Percentiles rank a stretch among this genome's conserved stretches.
Conservation (phyloP, 257 asterid genomes). For the Solanum pimpinellifolium region DNA sequence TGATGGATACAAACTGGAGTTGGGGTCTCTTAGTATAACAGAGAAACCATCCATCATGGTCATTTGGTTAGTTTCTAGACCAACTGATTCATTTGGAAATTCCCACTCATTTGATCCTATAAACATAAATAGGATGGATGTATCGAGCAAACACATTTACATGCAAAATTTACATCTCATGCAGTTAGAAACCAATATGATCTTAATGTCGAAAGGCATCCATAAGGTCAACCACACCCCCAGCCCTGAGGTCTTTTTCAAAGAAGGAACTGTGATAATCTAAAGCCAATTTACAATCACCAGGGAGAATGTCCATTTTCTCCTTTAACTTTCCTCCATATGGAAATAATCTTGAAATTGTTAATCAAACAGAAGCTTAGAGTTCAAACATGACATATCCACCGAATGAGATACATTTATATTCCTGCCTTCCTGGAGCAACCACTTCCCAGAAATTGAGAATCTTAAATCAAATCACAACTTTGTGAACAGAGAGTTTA, state of each 20-base stretch:
- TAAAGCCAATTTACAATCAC: background rate
- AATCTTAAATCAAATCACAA: background rate
- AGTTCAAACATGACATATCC: background rate
- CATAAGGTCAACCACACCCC: background rate
- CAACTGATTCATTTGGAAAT: background rate
- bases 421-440: background rate
- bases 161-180: background rate
- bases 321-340: background rate
- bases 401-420: background rate
- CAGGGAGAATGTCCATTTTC: background rate
- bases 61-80: background rate
- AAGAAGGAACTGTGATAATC: background rate
- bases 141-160: background rate
- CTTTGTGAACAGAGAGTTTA: background rate
- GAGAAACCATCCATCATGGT: background rate
- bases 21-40: background rate
- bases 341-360: background rate
- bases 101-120: background rate
- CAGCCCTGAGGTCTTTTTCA: background rate
- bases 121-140: background rate
- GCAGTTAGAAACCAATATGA: background rate
- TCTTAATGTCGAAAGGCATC: background rate
- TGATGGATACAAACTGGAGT: background rate
- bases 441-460: background rate
- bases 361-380: background rate